These are phyloP conservation scores for Fusarium hostae DNA, from an alignment of 2,329 filamentous ascomycete genomes.

Conservation along the genomic window DNA sequence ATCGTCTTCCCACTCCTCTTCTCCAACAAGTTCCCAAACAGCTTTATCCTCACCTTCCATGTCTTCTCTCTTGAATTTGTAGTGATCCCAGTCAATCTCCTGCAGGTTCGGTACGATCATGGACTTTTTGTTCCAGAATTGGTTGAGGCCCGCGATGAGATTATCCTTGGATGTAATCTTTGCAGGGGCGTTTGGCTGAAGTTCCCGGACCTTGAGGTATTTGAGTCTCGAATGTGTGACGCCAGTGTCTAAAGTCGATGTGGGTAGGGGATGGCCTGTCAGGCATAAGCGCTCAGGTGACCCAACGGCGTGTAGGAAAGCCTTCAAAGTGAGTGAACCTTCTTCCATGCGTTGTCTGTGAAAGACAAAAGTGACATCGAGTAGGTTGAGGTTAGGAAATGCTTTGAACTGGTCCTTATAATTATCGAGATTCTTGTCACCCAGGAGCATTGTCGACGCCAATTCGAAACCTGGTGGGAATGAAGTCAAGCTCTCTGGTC, in stretches of 20 bases:
- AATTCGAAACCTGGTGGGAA: neutral
- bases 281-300: slow-evolving; percentile 14
- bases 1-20: slow-evolving; percentile 33
- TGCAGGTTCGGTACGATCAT: slow-evolving; percentile 15
- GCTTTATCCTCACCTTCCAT: slow-evolving; percentile 19
- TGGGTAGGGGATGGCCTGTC: slow-evolving; percentile 10
- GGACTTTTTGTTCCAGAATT: slow-evolving; percentile 11
- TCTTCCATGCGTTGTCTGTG: neutral
- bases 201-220: slow-evolving; percentile 13
- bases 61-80: slow-evolving; percentile 22
- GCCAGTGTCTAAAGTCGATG: neutral
- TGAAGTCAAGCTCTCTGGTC: neutral
- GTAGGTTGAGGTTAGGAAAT: slow-evolving; percentile 14
- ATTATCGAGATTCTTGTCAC: neutral
- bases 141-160: slow-evolving; percentile 7
- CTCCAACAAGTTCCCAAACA: slow-evolving; percentile 19
- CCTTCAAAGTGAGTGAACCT: slow-evolving; percentile 15
- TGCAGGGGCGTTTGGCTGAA: neutral
- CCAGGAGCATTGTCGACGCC: neutral
- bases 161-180: neutral
- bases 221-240: slow-evolving; percentile 11
- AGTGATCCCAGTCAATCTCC: slow-evolving; percentile 31
- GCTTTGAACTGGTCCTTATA: slow-evolving; percentile 26
- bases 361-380: slow-evolving; percentile 9
- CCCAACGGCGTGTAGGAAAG: slow-evolving; percentile 25